A percentile compares a stretch with the other conserved stretches of the same genome.
These are phyloP conservation scores for Psilocybe tampanensis DNA, from an alignment of 768 basidiomycete genomes.

Conservation along the genomic window DNA sequence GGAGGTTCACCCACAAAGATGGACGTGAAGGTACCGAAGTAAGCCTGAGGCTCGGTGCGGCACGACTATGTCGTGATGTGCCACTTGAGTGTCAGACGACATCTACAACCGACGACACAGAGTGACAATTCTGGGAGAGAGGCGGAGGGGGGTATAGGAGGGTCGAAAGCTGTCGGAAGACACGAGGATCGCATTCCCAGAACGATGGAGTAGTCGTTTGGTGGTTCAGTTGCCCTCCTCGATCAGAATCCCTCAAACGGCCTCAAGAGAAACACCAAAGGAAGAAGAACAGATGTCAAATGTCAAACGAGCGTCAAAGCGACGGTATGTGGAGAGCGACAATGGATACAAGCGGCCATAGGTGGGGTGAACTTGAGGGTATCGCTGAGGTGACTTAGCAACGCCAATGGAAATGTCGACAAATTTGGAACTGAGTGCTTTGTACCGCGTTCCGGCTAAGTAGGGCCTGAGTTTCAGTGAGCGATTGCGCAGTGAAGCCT, in stretches of 20 bases:
- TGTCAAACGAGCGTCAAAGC: conserved; percentile 20
- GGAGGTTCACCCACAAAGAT: conserved; percentile 6
- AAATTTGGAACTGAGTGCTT: neutral
- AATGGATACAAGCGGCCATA: conserved; percentile 14
- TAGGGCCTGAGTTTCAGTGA: neutral
- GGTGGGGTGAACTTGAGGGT: neutral
- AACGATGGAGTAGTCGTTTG: neutral
- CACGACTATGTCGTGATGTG: conserved; percentile 16
- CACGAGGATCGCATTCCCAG: conserved; percentile 10
- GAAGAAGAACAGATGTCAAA: conserved; percentile 1
- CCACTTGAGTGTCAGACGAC: conserved; percentile 5
- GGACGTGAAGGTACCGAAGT: conserved; percentile 12
- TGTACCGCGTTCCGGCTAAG: neutral
- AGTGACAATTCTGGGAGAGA: conserved; percentile 12
- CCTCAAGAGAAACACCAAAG: neutral
- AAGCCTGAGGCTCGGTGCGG: conserved; percentile 11
- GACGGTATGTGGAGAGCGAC: conserved; percentile 10
- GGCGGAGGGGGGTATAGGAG: conserved; percentile 1
- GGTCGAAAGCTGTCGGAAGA: neutral
- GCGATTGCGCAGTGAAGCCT: neutral
- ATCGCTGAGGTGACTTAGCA: neutral
- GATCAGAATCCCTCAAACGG: neutral
- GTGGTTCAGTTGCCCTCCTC: conserved; percentile 4
- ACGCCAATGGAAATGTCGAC: neutral
- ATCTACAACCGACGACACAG: conserved; percentile 11